These are phyloP conservation scores for Elongisporangium senticosum DNA, from an alignment of 352 stramenopile genomes.

Conservation along the genomic window DNA sequence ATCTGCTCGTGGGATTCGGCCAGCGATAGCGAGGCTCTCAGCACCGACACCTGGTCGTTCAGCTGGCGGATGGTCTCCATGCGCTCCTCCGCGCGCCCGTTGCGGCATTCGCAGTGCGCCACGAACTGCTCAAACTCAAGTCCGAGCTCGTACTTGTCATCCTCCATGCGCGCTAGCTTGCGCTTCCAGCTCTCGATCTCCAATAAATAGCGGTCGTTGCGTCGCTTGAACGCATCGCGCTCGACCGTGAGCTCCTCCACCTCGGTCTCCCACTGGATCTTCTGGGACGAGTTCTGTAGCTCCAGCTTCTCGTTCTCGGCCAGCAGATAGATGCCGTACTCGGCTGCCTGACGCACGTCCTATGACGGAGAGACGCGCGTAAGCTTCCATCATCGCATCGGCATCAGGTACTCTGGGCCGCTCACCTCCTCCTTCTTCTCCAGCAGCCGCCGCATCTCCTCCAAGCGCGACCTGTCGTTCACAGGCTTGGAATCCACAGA, in stretches of 20 bases:
- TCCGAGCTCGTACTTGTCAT: conserved; percentile 56
- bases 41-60: conserved; percentile 29
- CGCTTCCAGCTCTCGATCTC: conserved; percentile 69
- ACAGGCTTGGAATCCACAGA: conserved; percentile 32
- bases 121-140: conserved; percentile 53
- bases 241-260: conserved; percentile 56
- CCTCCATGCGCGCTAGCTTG: conserved; percentile 51
- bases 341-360: conserved; percentile 69
- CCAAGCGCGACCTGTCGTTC: conserved; percentile 45
- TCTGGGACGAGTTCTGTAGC: conserved; percentile 56
- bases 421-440: conserved; percentile 39
- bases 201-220: conserved; percentile 48
- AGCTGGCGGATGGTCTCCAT: conserved; percentile 28
- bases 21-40: conserved; percentile 29
- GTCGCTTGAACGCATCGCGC: conserved; percentile 53
- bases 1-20: conserved; percentile 23
- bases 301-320: conserved; percentile 73
- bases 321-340: conserved; percentile 76
- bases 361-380: conserved; percentile 16
- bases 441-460: conserved; percentile 36
- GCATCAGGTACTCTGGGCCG: not conserved
- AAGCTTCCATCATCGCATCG: conserved; percentile 1
- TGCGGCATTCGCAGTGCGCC: conserved; percentile 30
- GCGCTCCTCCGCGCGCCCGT: conserved; percentile 12
- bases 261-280: conserved; percentile 69